A percentile compares a stretch with the other conserved stretches of the same genome.
These are phyloP conservation scores for Austroboletus niveus DNA, from an alignment of 1,284 basidiomycete genomes.

Conservation along the genomic window DNA sequence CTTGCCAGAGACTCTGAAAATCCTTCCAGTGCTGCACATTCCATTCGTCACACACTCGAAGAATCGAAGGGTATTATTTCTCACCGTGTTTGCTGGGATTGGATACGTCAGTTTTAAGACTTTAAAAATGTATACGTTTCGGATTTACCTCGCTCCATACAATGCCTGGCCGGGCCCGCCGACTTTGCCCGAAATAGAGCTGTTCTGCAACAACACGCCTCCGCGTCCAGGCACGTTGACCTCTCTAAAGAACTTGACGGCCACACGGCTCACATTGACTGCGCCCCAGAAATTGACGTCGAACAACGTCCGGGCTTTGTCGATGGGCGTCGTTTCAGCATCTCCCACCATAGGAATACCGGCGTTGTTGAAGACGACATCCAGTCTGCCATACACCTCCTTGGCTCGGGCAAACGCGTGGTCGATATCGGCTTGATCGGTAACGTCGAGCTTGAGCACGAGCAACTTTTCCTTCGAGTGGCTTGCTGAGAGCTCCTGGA, in stretches of 20 bases:
- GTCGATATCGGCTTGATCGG: not conserved
- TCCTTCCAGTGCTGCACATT: conserved; percentile 13
- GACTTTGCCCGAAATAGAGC: not conserved
- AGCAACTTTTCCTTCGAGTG: conserved; percentile 1
- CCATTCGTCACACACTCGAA: not conserved
- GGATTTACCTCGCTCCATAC: conserved; percentile 3
- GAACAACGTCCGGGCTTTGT: conserved; percentile 11
- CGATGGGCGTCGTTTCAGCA: conserved; percentile 5
- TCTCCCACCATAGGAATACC: conserved; percentile 9
- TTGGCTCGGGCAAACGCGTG: conserved; percentile 9
- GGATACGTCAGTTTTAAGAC: not conserved
- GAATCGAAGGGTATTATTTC: not conserved
- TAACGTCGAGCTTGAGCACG: conserved; percentile 8
- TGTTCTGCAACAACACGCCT: conserved; percentile 4
- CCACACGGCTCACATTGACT: conserved; percentile 11
- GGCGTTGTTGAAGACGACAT: conserved; percentile 19
- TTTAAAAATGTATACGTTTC: not conserved
- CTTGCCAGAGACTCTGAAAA: conserved; percentile 14
- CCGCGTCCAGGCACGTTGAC: conserved; percentile 14
- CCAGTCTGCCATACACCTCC: conserved; percentile 7
- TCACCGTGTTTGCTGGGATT: conserved; percentile 6
- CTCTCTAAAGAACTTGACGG: conserved; percentile 19
- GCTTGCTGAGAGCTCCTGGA: not conserved
- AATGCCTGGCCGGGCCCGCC: not conserved
- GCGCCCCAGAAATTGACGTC: conserved; percentile 26